Evolutionary conservation across 2,329 filamentous ascomycete genomes (phyloP), one percentile per base, ranked within the genome.

Genomic region (Xylariaceae sp.): DNA sequence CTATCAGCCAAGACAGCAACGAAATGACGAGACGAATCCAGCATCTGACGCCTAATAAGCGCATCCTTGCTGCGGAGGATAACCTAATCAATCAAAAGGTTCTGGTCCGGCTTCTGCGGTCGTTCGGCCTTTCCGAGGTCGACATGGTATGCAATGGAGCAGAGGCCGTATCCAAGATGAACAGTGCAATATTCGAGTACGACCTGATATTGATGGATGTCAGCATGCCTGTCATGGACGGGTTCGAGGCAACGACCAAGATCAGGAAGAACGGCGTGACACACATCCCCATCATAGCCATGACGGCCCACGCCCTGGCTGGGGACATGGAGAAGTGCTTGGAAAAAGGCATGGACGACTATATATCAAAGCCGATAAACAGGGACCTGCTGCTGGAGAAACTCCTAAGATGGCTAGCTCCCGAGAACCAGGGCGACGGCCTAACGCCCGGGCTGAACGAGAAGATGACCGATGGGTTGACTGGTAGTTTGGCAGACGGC

Each of bases 81-180:
- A 42, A 42, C 15, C 19, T 38, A 9, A 42, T 42, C 5, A 42
- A 42, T 16, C 40, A 42, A 21, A 38, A 42, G 27, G 40, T 42
- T 8, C 31, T 42, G 15, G 9, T 34, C n/a, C 40, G 40, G 15
- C 37, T 34, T 13, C 26, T 42, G n/a, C 26, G 24, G 19, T 31
- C 34, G 12, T 42, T 34, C 26, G 31, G 35, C 12, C 33, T 42
- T 13, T 18, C 35, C 11, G 17, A 42, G 11, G 33, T 42, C 27
- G 40, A 42, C 16, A n/a, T 42, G 5, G 40, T 30, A 6, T 23
- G 15, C 5, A 38, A 42, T 26, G 40, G 40, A 2, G 35, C 34
- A n/a, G 31, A 42, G 31, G 40, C 40, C n/a, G 31, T 42, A 9
- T 16, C 31, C 5, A 34, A 34, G 31, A n/a, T 38, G 12, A 31